Base-by-base conservation (phyloP, 495 filamentous ascomycete species). In the Podospora sp. region DNA sequence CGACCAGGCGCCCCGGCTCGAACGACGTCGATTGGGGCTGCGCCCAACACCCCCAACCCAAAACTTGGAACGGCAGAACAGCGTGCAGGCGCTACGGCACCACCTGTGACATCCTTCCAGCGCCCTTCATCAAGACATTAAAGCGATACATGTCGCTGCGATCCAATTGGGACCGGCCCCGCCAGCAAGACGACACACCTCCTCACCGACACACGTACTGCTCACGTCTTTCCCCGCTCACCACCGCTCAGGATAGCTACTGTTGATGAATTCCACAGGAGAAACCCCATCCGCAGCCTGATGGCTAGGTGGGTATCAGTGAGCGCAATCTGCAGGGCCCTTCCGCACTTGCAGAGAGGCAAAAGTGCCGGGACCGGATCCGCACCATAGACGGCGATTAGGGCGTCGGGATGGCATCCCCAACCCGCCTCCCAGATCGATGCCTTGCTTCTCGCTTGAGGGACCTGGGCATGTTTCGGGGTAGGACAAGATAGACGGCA, bases 41-140 rank as follows among this genome's bases (percentile, higher is more conserved):
- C 22, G 26, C 53, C 20, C 22, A 26, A 57, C 1, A 24, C 24
- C 53, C 35, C 62, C 21, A 58, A 63, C 46, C 66, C 66, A 63
- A 68, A 68, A 52, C 53, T 53, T 68, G 66, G 66, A 63, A 62
- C 53, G 60, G 60, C 60, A 60, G 66, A 59, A 63, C 33, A 27
- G 22, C 18, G 4, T 58, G 35, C 62, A 24, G 21, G 27, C 51
- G 21, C 60, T 18, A 50, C n/a, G 25, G 2, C 21, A 21, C n/a
- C 21, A 33, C 12, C 22, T 36, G 33, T 60, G 21, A 18, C 62
- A 40, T 57, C 56, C 58, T 50, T 60, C 20, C 51, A 65, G 62
- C 35, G 52, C 40, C 36, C 55, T 51, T 70, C 65, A 70, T 70
- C 60, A 64, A 67, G 40, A 36, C n/a, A 33, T 67, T 60, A 63